phyloP scores from a whole-genome alignment of 2,329 filamentous ascomycete genomes.

The Exophiala mesophila region DNA sequence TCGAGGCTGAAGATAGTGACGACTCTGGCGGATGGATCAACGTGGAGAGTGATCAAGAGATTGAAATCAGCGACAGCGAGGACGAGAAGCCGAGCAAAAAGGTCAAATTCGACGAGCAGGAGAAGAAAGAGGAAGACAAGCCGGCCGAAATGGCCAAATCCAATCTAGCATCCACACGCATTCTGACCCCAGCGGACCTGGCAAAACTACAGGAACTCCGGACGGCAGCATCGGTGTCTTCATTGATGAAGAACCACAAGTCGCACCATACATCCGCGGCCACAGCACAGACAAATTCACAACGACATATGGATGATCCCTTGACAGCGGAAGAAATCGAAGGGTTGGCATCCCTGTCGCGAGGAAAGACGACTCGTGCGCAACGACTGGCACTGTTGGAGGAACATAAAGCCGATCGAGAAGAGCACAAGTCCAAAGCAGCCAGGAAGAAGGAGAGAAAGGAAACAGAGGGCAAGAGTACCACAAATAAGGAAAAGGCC shows the following conservation, averaged over 20 bases:
- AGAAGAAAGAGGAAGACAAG: conserved; percentile 19
- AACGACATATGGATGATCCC: conserved; percentile 75
- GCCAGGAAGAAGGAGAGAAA: conserved; percentile 84
- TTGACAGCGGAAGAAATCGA: conserved; percentile 90
- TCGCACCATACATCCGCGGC: conserved; percentile 42
- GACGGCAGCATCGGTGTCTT: conserved; percentile 65
- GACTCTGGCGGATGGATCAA: conserved; percentile 91
- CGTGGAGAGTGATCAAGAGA: conserved; percentile 75
- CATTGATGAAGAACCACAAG: conserved; percentile 42
- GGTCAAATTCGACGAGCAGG: conserved; percentile 46
- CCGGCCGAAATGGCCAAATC: conserved; percentile 40
- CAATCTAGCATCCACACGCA: conserved; percentile 83
- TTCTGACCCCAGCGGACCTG: conserved; percentile 93
- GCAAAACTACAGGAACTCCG: conserved; percentile 88
- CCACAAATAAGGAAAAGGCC: conserved; percentile 94
- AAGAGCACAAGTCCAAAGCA: conserved; percentile 79
- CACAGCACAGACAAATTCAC: conserved; percentile 40
- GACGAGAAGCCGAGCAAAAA: conserved; percentile 68
- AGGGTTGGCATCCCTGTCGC: conserved; percentile 66
- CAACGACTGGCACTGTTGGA: conserved; percentile 79
- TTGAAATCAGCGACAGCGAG: conserved; percentile 66
- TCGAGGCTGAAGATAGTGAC: conserved; percentile 57
- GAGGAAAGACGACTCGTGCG: conserved; percentile 78
- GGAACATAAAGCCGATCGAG: conserved; percentile 71
- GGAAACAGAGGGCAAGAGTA: conserved; percentile 84